A percentile compares a stretch with the other conserved stretches of the same genome.
These are phyloP conservation scores for Peronospora belbahrii DNA, from an alignment of 352 stramenopile species.

Conservation along the genomic window DNA sequence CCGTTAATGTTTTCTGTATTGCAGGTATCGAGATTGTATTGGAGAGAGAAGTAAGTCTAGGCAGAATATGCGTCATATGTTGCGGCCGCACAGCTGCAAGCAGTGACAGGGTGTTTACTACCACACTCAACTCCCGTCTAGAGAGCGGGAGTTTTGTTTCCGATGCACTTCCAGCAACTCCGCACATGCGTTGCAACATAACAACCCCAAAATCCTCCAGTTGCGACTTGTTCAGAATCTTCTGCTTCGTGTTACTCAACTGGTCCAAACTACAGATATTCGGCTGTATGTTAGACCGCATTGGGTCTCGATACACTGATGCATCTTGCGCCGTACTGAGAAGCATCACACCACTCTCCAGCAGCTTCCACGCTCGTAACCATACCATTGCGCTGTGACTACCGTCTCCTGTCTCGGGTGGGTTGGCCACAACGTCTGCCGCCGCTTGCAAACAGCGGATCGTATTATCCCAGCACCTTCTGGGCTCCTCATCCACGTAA, in stretches of 20 bases:
- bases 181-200: slow-evolving; percentile 36
- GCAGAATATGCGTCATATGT: slow-evolving; percentile 46
- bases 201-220: slow-evolving; percentile 37
- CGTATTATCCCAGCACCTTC: slow-evolving; percentile 30
- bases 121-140: slow-evolving; percentile 49
- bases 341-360: slow-evolving; percentile 49
- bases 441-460: slow-evolving; percentile 37
- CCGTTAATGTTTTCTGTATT: slow-evolving; percentile 53
- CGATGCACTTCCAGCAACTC: slow-evolving; percentile 15
- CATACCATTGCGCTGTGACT: slow-evolving; percentile 51
- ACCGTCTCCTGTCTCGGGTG: slow-evolving; percentile 27
- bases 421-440: slow-evolving; percentile 31
- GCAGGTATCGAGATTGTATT: slow-evolving; percentile 19
- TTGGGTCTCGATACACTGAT: slow-evolving; percentile 61
- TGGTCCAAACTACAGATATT: slow-evolving; percentile 57
- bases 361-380: slow-evolving; percentile 49
- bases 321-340: slow-evolving; percentile 43
- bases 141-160: slow-evolving; percentile 20
- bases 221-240: slow-evolving; percentile 26
- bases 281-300: slow-evolving; percentile 67
- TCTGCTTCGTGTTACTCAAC: slow-evolving; percentile 19
- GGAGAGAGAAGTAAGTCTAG: slow-evolving; percentile 35
- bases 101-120: slow-evolving; percentile 63
- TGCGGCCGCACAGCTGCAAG: slow-evolving; percentile 54
- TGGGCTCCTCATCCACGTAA: slow-evolving; percentile 7